Percentiles rank a stretch among this genome's conserved stretches.
Conservation (phyloP, 305 asterid genomes). For the Euphrasia arctica region DNA sequence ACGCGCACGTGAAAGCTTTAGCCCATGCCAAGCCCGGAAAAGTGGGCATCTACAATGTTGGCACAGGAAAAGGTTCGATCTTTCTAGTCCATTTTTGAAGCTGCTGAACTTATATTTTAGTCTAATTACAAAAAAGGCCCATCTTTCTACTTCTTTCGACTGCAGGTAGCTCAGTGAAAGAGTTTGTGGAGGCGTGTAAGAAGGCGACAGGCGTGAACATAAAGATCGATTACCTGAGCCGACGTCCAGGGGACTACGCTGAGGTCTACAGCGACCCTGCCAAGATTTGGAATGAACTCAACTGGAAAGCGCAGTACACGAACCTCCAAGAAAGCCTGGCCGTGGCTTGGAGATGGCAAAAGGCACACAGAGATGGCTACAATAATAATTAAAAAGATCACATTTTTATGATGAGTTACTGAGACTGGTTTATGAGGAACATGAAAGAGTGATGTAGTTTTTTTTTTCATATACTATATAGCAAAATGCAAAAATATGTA, state of each 20-base stretch:
- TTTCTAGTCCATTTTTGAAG: background rate
- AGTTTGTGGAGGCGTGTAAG: conserved; percentile 86
- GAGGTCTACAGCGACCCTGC: conserved; percentile 87
- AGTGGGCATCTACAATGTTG: conserved; percentile 84
- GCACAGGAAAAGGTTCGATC: conserved; percentile 78
- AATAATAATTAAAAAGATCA: conserved; percentile 13
- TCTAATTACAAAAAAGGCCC: no score
- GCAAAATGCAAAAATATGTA: background rate
- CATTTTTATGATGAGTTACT: background rate
- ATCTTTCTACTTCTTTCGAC: background rate
- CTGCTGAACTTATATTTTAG: background rate
- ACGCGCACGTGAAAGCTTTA: conserved; percentile 86
- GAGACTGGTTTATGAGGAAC: no score
- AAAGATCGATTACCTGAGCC: conserved; percentile 61
- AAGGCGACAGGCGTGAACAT: conserved; percentile 78
- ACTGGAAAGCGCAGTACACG: conserved; percentile 69
- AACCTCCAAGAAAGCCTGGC: conserved; percentile 68
- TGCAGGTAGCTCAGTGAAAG: conserved; percentile 80
- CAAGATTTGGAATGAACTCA: conserved; percentile 57
- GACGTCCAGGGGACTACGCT: conserved; percentile 86
- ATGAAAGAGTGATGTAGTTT: no score
- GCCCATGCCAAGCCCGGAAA: conserved; percentile 61
- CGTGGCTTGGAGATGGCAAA: conserved; percentile 94
- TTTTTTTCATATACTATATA: no score
- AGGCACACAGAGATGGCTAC: conserved; percentile 73